Evolutionary conservation across 768 basidiomycete genomes (phyloP), one percentile per base, ranked within the genome.

Genomic region (Kwoniella dejecticola): DNA sequence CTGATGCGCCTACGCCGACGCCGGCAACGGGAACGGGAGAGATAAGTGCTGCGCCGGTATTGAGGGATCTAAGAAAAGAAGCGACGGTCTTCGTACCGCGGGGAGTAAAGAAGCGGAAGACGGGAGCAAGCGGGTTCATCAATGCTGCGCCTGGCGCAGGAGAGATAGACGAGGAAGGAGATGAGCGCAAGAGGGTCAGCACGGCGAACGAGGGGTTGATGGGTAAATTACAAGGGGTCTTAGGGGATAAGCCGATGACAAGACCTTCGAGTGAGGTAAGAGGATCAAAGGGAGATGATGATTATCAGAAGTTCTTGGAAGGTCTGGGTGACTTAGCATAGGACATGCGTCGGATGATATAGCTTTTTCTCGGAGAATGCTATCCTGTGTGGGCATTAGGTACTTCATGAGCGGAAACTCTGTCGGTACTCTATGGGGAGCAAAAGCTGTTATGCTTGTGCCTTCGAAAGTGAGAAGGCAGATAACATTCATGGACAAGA

Each of bases 51-150:
- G 91, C 82, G 45, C 91, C 96, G 3, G 84, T 91, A 74, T 79
- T 99, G 52, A 89, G 95, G 13, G 91, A 99, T 79, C 82, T 98
- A 63, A 91, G 93, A 81, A 93, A 91, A 79, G 96, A 99, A 77
- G 89, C 89, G 8, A 95, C 91, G 0, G 86, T 89, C 0, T 98
- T 99, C 71, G 85, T 97, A 3, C 96, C 96, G 3, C 76, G 87
- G 1, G 82, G 88, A 2, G 79, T 95, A 52, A 91, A 90, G 78
- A 85, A 90, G 47, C 92, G 89, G 79, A 88, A 84, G 62, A 52
- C 67, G 3, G 58, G 52, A 11, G 60, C 49, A 31, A 57, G 31
- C 2, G 58, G 42, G 5, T 52, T 57, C 1, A 67, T 78, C 46
- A 71, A 74, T 45, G 73, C 77, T 27, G 72, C 75, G 2, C 75